These are phyloP conservation scores for Aspergillus hiratsukae DNA, from an alignment of 2,329 filamentous ascomycete genomes.

Conservation along the genomic window DNA sequence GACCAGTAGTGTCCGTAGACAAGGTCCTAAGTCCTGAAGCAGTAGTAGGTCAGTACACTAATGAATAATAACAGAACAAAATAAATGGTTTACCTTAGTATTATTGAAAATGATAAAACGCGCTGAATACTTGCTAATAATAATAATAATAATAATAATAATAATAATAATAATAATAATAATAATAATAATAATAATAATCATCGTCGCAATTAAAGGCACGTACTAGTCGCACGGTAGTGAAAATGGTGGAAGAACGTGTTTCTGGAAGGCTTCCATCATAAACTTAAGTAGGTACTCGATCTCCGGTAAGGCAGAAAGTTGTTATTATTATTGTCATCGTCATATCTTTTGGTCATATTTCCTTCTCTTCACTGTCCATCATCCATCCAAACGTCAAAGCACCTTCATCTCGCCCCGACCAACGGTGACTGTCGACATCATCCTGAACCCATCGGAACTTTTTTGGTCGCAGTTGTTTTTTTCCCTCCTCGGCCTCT, in stretches of 20 bases:
- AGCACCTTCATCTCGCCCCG: not conserved
- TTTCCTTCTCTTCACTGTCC: not conserved
- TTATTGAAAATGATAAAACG: conserved; percentile 1
- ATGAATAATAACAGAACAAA: not conserved
- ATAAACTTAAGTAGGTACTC: not conserved
- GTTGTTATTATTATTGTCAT: not conserved
- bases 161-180: not conserved
- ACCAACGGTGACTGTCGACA: not conserved
- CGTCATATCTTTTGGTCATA: not conserved
- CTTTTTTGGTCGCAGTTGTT: not conserved
- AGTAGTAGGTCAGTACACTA: conserved; percentile 4
- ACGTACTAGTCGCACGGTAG: not conserved
- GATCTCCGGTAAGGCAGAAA: not conserved
- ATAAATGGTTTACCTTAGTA: not conserved
- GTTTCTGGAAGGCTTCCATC: not conserved
- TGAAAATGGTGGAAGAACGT: not conserved
- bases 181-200: not conserved
- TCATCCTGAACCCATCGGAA: not conserved
- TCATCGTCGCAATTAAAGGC: not conserved
- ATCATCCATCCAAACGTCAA: not conserved
- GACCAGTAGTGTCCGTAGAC: not conserved
- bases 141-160: not conserved
- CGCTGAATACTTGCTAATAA: not conserved
- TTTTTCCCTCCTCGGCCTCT: conserved; percentile 1
- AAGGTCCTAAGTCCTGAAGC: conserved; percentile 2